Percentiles rank a stretch among this genome's conserved stretches.
Evolutionary conservation across 2,329 filamentous ascomycete species (phyloP).

Genomic region (Ceratocystis colombiana): DNA sequence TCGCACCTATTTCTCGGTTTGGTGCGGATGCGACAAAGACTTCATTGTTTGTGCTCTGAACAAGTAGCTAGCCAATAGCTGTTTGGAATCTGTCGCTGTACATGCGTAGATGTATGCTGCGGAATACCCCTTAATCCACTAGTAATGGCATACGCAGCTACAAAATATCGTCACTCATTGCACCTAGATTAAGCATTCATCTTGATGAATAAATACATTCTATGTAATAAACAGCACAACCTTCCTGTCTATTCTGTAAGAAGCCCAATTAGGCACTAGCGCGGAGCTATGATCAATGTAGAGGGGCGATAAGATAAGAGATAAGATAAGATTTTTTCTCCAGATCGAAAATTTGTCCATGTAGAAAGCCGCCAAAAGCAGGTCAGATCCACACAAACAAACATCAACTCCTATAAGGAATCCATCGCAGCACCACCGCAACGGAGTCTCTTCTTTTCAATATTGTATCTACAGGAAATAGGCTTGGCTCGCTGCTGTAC

Average conservation of each 20-base stretch:
- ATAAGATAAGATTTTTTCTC: constrained; percentile 26
- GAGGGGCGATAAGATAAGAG: constrained; percentile 27
- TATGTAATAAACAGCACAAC: no score
- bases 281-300: background rate
- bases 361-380: constrained; percentile 4
- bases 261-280: constrained; percentile 16
- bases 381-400: background rate
- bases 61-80: background rate
- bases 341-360: constrained; percentile 17
- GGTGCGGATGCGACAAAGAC: no score
- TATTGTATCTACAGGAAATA: background rate
- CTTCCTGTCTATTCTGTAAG: background rate
- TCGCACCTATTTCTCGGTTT: no score
- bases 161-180: no score
- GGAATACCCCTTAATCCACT: background rate
- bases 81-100: background rate
- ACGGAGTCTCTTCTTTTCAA: background rate
- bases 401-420: background rate
- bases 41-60: background rate
- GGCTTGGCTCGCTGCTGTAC: background rate
- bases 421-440: background rate
- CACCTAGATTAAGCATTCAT: no score
- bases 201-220: no score
- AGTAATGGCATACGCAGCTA: no score
- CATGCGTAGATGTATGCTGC: background rate